Base-by-base conservation (phyloP, 2,329 filamentous ascomycete species). In the Alternaria sp. region DNA sequence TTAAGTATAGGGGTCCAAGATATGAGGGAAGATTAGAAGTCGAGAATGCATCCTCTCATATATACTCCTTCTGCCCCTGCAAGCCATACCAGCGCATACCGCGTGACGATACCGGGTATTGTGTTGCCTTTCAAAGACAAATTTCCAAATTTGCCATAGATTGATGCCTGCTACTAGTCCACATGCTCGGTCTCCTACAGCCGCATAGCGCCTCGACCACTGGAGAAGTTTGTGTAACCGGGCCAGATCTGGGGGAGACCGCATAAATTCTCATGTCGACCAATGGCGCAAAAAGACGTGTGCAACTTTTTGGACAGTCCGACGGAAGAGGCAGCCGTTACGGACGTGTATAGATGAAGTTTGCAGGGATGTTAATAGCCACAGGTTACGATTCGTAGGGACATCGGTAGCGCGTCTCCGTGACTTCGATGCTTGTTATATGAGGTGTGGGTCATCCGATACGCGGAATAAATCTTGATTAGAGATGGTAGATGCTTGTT, bases 301-400 rank as follows among this genome's bases (percentile, higher is more conserved):
- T 17, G 48, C 56, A 61, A 3, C 53, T 48, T 42, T 37, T 51
- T 63, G 51, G 60, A 44, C 51, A 62, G 61, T 56, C 49, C 57
- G 61, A 45, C 66, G 67, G 68, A 36, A 56, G 56, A 68, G 51
- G 59, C 68, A 49, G 54, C 61, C 65, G 62, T 50, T 60, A 53
- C 37, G 54, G 56, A 42, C 37, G 51, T 48, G 17, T 53, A 50
- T 69, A 71, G 54, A 72, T 72, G 69, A 71, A 59, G 26, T 45
- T 41, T 48, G 57, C 68, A 72, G 63, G 69, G 69, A 52, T 72
- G 45, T 58, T 58, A 63, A 70, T 67, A 70, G 57, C 70, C 67
- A 68, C 63, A 66, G 50, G 37, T 33, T 44, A 26, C 28, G 44
- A 58, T 56, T 62, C 65, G 58, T 51, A 57, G 49, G 56, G 41